These are phyloP conservation scores for Tuber indicum DNA, from an alignment of 495 filamentous ascomycete genomes.

Conservation along the genomic window DNA sequence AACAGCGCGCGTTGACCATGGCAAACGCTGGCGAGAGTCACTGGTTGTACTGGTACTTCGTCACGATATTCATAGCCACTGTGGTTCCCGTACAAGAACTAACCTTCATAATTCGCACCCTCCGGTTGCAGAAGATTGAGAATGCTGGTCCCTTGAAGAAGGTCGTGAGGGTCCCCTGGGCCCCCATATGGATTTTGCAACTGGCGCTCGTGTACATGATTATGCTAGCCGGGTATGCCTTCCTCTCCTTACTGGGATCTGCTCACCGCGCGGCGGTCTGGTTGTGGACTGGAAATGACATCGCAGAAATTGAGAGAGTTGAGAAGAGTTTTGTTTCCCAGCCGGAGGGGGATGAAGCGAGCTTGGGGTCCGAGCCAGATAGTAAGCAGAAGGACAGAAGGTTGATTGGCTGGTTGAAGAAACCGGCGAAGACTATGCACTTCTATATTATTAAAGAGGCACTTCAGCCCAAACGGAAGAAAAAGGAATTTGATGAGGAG, in stretches of 20 bases:
- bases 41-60: slow-evolving; percentile 4
- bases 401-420: not conserved
- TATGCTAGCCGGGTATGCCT: not conserved
- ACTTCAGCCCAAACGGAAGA: not conserved
- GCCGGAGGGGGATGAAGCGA: not conserved
- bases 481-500: not conserved
- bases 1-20: too few relatives aligned
- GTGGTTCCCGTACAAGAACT: not conserved
- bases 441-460: not conserved
- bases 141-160: not conserved
- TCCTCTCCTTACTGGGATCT: not conserved
- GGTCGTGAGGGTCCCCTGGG: not conserved
- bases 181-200: not conserved
- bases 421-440: not conserved
- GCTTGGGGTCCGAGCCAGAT: too few relatives aligned
- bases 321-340: too few relatives aligned
- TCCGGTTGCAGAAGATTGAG: not conserved
- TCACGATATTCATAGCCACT: not conserved
- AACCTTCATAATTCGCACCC: not conserved
- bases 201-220: not conserved
- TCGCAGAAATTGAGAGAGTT: not conserved
- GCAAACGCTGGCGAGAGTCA: not conserved
- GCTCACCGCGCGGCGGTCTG: not conserved
- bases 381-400: not conserved
- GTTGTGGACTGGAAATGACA: not conserved